These are phyloP conservation scores for Bryoglossum gracile DNA, from an alignment of 495 filamentous ascomycete species.

Conservation along the genomic window DNA sequence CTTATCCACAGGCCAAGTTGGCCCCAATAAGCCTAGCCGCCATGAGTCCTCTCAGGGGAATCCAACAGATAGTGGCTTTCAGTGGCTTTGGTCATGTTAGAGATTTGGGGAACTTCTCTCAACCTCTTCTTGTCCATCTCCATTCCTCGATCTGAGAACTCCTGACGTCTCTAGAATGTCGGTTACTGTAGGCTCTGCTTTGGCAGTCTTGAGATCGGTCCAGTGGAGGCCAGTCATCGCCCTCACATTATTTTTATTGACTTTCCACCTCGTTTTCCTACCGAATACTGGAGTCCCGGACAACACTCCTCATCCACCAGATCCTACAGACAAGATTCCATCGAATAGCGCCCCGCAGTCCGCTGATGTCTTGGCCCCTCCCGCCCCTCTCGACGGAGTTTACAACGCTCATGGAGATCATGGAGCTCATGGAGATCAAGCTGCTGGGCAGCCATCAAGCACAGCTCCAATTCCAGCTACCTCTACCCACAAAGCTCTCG, in stretches of 20 bases:
- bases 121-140: not conserved
- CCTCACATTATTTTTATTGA: not conserved
- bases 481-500: not conserved
- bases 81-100: not conserved
- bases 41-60: not conserved
- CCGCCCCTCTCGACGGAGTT: not conserved
- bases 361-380: not conserved
- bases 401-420: not conserved
- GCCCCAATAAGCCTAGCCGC: too few relatives aligned
- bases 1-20: too few relatives aligned
- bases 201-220: not conserved
- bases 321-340: not conserved
- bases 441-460: not conserved
- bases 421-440: not conserved
- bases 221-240: not conserved
- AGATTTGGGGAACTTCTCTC: not conserved
- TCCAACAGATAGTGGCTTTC: not conserved
- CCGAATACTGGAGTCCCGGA: not conserved
- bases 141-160: not conserved
- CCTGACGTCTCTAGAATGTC: not conserved
- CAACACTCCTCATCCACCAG: not conserved
- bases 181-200: not conserved
- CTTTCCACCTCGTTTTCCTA: not conserved
- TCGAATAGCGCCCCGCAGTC: not conserved
- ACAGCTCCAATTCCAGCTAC: not conserved